Evolutionary conservation across 139 green algal genomes (phyloP).

Genomic region (Tetraselmis chui): DNA sequence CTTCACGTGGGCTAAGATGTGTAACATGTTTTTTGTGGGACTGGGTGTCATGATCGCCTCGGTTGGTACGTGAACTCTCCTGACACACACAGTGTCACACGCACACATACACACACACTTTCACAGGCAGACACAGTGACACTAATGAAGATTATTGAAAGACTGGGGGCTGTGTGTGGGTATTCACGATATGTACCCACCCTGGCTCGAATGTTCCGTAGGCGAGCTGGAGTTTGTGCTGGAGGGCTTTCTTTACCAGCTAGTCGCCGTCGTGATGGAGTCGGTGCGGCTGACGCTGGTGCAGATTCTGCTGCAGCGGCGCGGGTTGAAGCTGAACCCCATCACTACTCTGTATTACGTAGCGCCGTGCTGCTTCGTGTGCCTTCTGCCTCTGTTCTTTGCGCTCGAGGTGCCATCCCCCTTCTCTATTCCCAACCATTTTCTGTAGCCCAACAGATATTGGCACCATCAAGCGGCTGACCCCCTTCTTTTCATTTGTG

Average conservation of each 20-base stretch:
- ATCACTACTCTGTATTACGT: conserved; percentile 83
- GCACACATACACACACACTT: conserved; percentile 6
- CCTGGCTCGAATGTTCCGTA: too few relatives aligned
- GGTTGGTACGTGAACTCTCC: conserved; percentile 22
- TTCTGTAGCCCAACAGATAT: too few relatives aligned
- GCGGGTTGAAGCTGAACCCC: conserved; percentile 80
- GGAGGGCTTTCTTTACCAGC: conserved; percentile 37
- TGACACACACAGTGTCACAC: too few relatives aligned
- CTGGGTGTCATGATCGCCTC: conserved; percentile 43
- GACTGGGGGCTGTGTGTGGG: too few relatives aligned
- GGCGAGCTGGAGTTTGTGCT: conserved; percentile 45
- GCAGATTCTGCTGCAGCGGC: conserved; percentile 68
- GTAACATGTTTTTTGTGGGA: conserved; percentile 49
- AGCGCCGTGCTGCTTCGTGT: conserved; percentile 59
- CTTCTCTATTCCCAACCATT: neutral
- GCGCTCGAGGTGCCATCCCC: conserved; percentile 17
- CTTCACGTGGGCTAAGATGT: conserved; percentile 24
- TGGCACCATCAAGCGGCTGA: too few relatives aligned
- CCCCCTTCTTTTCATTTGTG: too few relatives aligned
- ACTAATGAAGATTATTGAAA: too few relatives aligned
- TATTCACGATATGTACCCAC: too few relatives aligned
- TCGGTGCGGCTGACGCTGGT: conserved; percentile 29
- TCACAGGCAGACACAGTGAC: too few relatives aligned
- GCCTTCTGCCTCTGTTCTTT: conserved; percentile 48
- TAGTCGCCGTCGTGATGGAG: conserved; percentile 37